Conservation (phyloP, 2,329 filamentous ascomycete genomes). For the Penicillium hordei region DNA sequence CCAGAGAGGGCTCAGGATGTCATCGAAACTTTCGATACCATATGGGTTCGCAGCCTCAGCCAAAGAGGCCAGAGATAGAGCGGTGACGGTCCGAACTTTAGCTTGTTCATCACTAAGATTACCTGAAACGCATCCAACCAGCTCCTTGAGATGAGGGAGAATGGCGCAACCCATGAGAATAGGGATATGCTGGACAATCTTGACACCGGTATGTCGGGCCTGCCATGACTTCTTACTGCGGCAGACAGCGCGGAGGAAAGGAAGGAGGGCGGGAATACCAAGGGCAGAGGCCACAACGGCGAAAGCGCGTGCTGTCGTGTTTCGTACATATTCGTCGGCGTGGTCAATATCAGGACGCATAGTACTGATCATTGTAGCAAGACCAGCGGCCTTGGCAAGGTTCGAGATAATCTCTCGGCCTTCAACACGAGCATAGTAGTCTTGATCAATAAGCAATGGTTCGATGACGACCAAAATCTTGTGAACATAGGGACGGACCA, state of each 20-base stretch:
- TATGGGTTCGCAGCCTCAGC: slow-evolving; percentile 97
- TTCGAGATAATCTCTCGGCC: slow-evolving; percentile 99
- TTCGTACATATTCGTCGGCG: slow-evolving; percentile 95
- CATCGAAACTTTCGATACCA: slow-evolving; percentile 98
- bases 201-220: slow-evolving; percentile 94
- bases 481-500: slow-evolving; percentile 94
- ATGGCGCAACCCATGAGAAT: slow-evolving; percentile 99
- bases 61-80: slow-evolving; percentile 87
- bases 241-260: slow-evolving; percentile 93
- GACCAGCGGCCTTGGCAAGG: slow-evolving; percentile 89
- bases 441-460: slow-evolving; percentile 97
- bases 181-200: slow-evolving; percentile 98
- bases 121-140: slow-evolving; percentile 94
- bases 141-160: slow-evolving; percentile 87
- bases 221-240: slow-evolving; percentile 99
- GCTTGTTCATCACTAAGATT: slow-evolving; percentile 97
- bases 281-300: slow-evolving; percentile 95
- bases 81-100: slow-evolving; percentile 95
- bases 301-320: slow-evolving; percentile 95
- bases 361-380: slow-evolving; percentile 98
- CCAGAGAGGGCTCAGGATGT: slow-evolving; percentile 96
- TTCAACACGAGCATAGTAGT: slow-evolving; percentile 98
- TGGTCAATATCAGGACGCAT: slow-evolving; percentile 99
- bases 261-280: slow-evolving; percentile 90
- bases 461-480: slow-evolving; percentile 99